phyloP scores from a whole-genome alignment of 345 rosid species.

The Eucalyptus victrix region DNA sequence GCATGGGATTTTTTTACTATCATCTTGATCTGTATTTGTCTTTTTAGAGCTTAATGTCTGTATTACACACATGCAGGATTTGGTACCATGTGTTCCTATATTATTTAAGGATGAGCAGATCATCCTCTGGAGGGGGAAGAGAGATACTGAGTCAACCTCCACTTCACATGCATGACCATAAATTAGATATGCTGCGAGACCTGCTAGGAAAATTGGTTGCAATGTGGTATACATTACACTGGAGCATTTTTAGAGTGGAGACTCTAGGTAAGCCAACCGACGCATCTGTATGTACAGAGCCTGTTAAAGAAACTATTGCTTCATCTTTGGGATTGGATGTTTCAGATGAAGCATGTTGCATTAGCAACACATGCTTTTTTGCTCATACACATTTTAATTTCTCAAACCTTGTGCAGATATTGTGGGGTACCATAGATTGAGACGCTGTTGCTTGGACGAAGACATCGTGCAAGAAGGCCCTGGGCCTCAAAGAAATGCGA shows the following conservation, averaged over 20 bases:
- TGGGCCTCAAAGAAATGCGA: too few species aligned
- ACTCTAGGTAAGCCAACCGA: background rate
- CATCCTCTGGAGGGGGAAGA: conserved; percentile 54
- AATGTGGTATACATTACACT: background rate
- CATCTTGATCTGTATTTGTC: background rate
- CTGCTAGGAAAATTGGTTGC: background rate
- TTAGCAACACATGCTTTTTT: background rate
- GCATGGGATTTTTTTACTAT: background rate
- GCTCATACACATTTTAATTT: background rate
- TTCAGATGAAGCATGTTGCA: background rate
- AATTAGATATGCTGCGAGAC: background rate
- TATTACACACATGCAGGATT: background rate
- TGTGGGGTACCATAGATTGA: background rate
- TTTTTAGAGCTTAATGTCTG: background rate
- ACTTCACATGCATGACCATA: background rate
- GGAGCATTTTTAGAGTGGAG: background rate
- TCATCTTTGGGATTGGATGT: background rate
- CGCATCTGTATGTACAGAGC: background rate
- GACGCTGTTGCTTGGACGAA: background rate
- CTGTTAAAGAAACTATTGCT: background rate
- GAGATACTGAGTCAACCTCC: background rate
- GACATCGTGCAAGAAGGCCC: background rate
- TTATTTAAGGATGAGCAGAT: conserved; percentile 84
- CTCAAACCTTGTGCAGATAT: background rate
- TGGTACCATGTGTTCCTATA: conserved; percentile 83